A percentile compares a stretch with the other conserved stretches of the same genome.
These are phyloP conservation scores for Hericium alpestre DNA, from an alignment of 768 basidiomycete genomes.

Conservation along the genomic window DNA sequence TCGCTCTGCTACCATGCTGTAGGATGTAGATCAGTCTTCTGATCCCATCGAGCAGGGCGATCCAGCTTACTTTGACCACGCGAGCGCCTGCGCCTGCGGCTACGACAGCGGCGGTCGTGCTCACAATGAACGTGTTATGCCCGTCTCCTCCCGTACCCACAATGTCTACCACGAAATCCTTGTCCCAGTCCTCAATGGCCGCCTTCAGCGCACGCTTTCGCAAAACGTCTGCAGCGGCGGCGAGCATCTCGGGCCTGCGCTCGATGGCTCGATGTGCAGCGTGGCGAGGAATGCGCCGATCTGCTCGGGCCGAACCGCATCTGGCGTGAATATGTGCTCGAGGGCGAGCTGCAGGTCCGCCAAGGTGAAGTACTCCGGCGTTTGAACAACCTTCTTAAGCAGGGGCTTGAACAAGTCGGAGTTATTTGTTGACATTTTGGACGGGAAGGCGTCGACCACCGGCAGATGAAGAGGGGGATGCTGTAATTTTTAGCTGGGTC, in stretches of 20 bases:
- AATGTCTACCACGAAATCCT: conserved; percentile 67
- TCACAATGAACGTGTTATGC: conserved; percentile 93
- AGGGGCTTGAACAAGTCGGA: conserved; percentile 64
- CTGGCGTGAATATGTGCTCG: conserved; percentile 60
- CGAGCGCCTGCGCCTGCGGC: conserved; percentile 91
- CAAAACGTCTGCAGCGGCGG: conserved; percentile 68
- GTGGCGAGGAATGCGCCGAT: conserved; percentile 87
- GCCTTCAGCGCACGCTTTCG: conserved; percentile 58
- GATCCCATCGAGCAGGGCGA: not conserved
- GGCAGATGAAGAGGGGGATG: not conserved
- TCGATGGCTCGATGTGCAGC: conserved; percentile 72
- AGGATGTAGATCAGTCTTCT: not conserved
- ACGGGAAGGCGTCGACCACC: not conserved
- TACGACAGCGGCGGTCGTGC: conserved; percentile 86
- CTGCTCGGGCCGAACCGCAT: conserved; percentile 56
- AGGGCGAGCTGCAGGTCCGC: conserved; percentile 64
- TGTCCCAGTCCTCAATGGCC: conserved; percentile 42
- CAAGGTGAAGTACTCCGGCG: conserved; percentile 72
- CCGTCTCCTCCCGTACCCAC: conserved; percentile 95
- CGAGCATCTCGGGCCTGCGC: conserved; percentile 61
- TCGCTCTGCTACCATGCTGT: conserved; percentile 86
- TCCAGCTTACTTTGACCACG: conserved; percentile 69
- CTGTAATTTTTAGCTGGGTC: not conserved
- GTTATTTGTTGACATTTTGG: not conserved
- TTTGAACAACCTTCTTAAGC: conserved; percentile 67